phyloP scores from a whole-genome alignment of 495 filamentous ascomycete species.

The Barbatosphaeria neglecta region DNA sequence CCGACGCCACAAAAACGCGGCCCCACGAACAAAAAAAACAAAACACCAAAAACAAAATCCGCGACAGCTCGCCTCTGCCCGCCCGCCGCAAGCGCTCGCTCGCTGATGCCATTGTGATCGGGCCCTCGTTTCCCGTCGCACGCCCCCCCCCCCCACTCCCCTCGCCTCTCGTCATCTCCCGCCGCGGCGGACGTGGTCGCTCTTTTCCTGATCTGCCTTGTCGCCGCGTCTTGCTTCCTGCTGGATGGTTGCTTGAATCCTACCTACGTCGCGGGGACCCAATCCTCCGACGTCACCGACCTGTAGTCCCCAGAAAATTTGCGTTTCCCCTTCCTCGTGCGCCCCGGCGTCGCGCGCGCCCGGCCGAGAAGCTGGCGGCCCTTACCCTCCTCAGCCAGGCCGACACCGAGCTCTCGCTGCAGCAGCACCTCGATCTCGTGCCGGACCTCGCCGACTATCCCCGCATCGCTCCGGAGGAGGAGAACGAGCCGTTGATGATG shows the following conservation, averaged over 20 bases:
- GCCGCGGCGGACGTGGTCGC: neutral
- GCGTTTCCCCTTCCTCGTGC: conserved; percentile 8
- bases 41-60: neutral
- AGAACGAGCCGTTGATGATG: conserved; percentile 51
- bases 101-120: neutral
- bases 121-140: neutral
- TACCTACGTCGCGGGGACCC: neutral
- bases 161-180: too few species aligned
- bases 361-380: conserved; percentile 32
- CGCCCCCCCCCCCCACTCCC: neutral
- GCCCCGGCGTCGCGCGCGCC: conserved; percentile 21
- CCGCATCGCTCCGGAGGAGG: conserved; percentile 22
- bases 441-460: conserved; percentile 25
- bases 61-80: neutral
- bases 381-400: conserved; percentile 31
- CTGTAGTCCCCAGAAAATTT: neutral
- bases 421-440: conserved; percentile 31
- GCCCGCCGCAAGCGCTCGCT: too few species aligned
- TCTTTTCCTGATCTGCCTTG: neutral
- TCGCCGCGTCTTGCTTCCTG: neutral
- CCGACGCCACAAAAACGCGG: neutral
- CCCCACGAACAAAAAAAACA: neutral
- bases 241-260: neutral
- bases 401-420: conserved; percentile 31
- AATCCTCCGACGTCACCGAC: neutral